phyloP scores from a whole-genome alignment of 768 basidiomycete genomes.

The Hortiboletus flavorubellus region DNA sequence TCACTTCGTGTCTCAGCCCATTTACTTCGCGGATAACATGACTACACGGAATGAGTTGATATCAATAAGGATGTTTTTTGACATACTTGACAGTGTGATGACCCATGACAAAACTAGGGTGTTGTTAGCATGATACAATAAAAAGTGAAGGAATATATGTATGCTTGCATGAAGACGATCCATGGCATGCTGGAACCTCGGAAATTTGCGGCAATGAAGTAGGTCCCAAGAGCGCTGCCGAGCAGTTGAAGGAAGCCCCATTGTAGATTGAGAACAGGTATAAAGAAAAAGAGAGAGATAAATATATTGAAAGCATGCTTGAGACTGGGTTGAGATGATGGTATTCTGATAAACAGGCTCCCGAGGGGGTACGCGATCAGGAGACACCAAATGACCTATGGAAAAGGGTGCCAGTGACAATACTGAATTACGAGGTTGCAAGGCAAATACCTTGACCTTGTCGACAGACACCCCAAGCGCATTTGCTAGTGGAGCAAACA shows the following conservation, averaged over 20 bases:
- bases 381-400: slow-evolving; percentile 82
- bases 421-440: background rate
- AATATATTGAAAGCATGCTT: slow-evolving; percentile 80
- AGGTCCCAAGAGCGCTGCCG: slow-evolving; percentile 70
- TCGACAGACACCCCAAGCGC: slow-evolving; percentile 74
- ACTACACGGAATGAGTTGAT: slow-evolving; percentile 34
- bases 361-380: slow-evolving; percentile 90
- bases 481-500: slow-evolving; percentile 61
- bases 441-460: slow-evolving; percentile 65
- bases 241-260: slow-evolving; percentile 74
- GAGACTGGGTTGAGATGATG: slow-evolving; percentile 55
- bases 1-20: no score
- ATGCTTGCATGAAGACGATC: slow-evolving; percentile 72
- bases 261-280: slow-evolving; percentile 70
- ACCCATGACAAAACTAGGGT: slow-evolving; percentile 69
- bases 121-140: slow-evolving; percentile 1
- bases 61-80: background rate
- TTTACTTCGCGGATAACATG: slow-evolving; percentile 55
- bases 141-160: background rate
- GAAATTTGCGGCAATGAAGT: slow-evolving; percentile 57
- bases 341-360: slow-evolving; percentile 82
- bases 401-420: slow-evolving; percentile 1
- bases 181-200: slow-evolving; percentile 81
- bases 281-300: slow-evolving; percentile 73
- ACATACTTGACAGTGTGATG: slow-evolving; percentile 89